Evolutionary conservation across 257 asterid genomes (phyloP), one percentile per base, ranked within the genome.

Genomic region (Paraleonurus japonicus): DNA sequence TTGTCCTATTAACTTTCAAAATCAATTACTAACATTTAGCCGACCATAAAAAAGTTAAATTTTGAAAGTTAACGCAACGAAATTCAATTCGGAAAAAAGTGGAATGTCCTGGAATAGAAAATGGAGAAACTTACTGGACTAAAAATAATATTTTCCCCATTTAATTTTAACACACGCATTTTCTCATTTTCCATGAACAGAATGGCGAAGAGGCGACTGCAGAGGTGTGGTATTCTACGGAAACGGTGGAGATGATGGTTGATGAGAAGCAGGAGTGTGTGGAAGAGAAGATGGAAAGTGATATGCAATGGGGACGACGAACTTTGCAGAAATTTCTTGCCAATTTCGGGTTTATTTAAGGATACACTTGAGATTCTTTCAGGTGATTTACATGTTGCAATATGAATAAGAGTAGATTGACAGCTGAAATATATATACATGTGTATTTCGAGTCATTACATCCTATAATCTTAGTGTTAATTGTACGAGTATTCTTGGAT

Each of bases 261-360:
- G 67, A 80, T 39, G 77, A 71, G 71, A 39, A 75, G 51, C 63
- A 62, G 63, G 83, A 78, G 15, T 8, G 23, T 6, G 75, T 59
- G 9, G 27, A 33, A 7, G 67, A 61, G 43, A 11, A 10, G 48
- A 17, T 0, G 60, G 59, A 73, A 13, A 23, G 16, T 15, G 84
- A 83, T 54, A 15, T 82, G 59, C 81, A 78, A 45, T 85, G 98
- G 96, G 89, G 96, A 58, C 81, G 80, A 80, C 80, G 79, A 78
- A 77, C 87, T 2, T 73, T 92, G 37, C 78, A 74, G 76, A 86
- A 85, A 53, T 75, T 92, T 75, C 85, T 90, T 32, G 74, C 81
- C 27, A 78, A 61, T 66, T 71, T 92, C 24, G 92, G 98, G 43
- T 33, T 80, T 82, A 47, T 67, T 70, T 43, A 65, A 32, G 41